Conservation (phyloP, 2,329 filamentous ascomycete species). For the Exophiala mesophila region DNA sequence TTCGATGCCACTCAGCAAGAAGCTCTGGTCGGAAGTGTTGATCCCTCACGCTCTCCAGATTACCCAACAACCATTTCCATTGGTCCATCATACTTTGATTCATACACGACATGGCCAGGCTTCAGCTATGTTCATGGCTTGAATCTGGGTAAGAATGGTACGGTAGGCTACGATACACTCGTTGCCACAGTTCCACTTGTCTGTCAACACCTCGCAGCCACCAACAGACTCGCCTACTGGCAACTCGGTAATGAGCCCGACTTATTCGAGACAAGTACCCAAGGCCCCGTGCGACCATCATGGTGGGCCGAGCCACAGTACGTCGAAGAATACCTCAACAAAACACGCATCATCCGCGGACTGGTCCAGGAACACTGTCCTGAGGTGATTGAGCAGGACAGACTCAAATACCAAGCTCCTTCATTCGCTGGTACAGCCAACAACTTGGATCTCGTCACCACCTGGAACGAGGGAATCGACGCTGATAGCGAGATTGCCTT, state of each 20-base stretch:
- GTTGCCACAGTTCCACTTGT: conserved; percentile 52
- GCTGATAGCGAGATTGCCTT: conserved; percentile 46
- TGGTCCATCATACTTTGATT: conserved; percentile 59
- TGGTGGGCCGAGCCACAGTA: conserved; percentile 53
- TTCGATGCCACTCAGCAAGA: conserved; percentile 51
- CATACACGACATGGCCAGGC: conserved; percentile 53
- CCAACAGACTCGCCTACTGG: conserved; percentile 51
- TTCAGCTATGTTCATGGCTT: conserved; percentile 59
- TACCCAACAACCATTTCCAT: conserved; percentile 59
- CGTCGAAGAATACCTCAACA: conserved; percentile 55
- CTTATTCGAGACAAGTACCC: conserved; percentile 50
- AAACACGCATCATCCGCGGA: conserved; percentile 46
- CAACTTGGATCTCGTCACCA: conserved; percentile 45
- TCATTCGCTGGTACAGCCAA: conserved; percentile 53
- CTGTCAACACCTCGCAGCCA: conserved; percentile 50
- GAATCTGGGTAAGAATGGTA: conserved; percentile 53
- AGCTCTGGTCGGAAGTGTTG: conserved; percentile 50
- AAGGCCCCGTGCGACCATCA: conserved; percentile 48
- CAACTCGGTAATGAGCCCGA: conserved; percentile 64
- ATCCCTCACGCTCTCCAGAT: conserved; percentile 48
- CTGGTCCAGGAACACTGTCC: conserved; percentile 49
- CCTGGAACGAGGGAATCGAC: conserved; percentile 53
- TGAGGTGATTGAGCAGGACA: conserved; percentile 37
- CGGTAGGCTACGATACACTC: conserved; percentile 49
- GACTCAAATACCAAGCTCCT: conserved; percentile 53